Evolutionary conservation across 257 asterid species (phyloP).

Genomic region (Hygrophila difformis): DNA sequence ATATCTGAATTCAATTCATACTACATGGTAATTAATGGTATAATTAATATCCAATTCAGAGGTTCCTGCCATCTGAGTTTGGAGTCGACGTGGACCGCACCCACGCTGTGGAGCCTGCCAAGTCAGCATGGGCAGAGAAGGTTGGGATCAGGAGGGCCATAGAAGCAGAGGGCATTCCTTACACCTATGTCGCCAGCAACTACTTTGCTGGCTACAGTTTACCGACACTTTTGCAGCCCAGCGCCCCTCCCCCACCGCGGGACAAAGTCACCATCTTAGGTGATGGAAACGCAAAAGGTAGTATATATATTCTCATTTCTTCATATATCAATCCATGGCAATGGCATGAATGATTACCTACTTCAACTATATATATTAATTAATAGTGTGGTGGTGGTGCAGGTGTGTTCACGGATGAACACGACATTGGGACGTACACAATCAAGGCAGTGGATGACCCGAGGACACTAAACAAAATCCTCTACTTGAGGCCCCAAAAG

Average conservation of each 20-base stretch:
- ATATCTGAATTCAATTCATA: too few relatives aligned
- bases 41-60: too few relatives aligned
- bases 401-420: constrained; percentile 64
- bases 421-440: constrained; percentile 47
- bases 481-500: constrained; percentile 48
- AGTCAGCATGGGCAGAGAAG: constrained; percentile 28
- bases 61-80: constrained; percentile 67
- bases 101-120: constrained; percentile 51
- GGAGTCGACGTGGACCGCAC: constrained; percentile 47
- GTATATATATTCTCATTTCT: too few relatives aligned
- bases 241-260: constrained; percentile 37
- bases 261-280: constrained; percentile 41
- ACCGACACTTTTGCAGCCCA: constrained; percentile 31
- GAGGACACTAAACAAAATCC: constrained; percentile 50
- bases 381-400: constrained; percentile 7
- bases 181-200: constrained; percentile 33
- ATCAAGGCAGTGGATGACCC: constrained; percentile 68
- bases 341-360: background rate
- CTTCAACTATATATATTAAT: background rate
- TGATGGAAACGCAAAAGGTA: constrained; percentile 66
- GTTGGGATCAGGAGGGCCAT: constrained; percentile 34
- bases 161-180: constrained; percentile 50
- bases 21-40: too few relatives aligned
- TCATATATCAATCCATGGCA: background rate
- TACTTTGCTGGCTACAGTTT: constrained; percentile 43